phyloP scores from a whole-genome alignment of 148 eudicot genomes.

The Rhododendron ovatum region DNA sequence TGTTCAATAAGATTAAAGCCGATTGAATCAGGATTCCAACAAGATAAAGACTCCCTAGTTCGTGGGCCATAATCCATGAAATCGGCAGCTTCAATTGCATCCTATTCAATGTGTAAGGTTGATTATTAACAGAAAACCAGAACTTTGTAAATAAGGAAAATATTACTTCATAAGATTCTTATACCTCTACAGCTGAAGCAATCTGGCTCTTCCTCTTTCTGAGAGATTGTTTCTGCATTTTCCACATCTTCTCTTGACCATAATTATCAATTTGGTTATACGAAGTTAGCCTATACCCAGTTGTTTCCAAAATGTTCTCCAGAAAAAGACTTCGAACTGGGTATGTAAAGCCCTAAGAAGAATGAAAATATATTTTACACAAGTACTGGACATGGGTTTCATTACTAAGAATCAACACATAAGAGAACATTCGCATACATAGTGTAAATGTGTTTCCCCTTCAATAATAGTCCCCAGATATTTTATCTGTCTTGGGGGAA shows the following conservation, averaged over 20 bases:
- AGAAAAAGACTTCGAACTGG: slow-evolving; percentile 87
- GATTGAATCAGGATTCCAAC: slow-evolving; percentile 99
- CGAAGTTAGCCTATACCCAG: slow-evolving; percentile 68
- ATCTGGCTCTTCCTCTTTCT: slow-evolving; percentile 88
- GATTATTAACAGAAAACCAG: slow-evolving; percentile 10
- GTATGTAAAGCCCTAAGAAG: slow-evolving; percentile 85
- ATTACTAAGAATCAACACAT: not conserved
- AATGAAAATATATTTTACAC: not conserved
- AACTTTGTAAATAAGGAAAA: slow-evolving; percentile 6
- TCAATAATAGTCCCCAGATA: not conserved
- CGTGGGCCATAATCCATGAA: slow-evolving; percentile 56
- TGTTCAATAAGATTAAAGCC: slow-evolving; percentile 95
- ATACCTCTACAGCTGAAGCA: slow-evolving; percentile 95
- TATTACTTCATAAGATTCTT: not conserved
- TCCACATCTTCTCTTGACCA: slow-evolving; percentile 94
- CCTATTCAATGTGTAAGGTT: slow-evolving; percentile 44
- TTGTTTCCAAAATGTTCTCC: slow-evolving; percentile 84
- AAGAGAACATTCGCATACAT: not conserved
- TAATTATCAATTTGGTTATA: slow-evolving; percentile 96
- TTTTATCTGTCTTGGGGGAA: not conserved
- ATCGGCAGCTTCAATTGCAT: slow-evolving; percentile 65
- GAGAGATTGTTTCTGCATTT: slow-evolving; percentile 85
- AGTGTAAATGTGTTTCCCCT: not conserved
- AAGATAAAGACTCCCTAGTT: slow-evolving; percentile 72
- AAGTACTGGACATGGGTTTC: not conserved